Evolutionary conservation across 345 rosid species (phyloP), one percentile per base, ranked within the genome.

Genomic region (Camelina hispida): DNA sequence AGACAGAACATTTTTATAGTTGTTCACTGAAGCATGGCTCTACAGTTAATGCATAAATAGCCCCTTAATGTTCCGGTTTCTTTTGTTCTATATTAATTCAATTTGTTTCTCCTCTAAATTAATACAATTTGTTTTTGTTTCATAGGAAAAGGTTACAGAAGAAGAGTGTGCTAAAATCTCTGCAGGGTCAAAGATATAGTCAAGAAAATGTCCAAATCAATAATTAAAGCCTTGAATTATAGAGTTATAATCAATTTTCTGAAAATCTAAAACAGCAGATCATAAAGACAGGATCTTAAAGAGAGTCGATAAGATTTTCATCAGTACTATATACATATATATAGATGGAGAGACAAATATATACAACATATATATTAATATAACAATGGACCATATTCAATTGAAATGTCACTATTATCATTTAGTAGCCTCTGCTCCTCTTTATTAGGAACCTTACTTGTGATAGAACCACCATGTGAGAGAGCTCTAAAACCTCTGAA

Each of bases 351-450:
- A 28, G 30, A 28, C 30, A 28, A 28, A 28, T 40, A 68, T 23
- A 53, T 58, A 58, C 15, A 38, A 43, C 15, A 23, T 43, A 15
- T 40, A 14, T 14, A 25, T 23, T 52, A 28, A 37, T 7, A 51
- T 56, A 71, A 78, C 54, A 59, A 40, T 72, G 77, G 73, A 71
- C 77, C 77, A 71, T 71, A 34, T 70, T 77, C 71, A 63, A 77
- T 37, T 72, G 74, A 78, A 66, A 66, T 72, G 81, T 78, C 81
- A 52, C 73, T 72, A 13, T 78, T 66, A 72, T 66, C 77, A 72
- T 78, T 69, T 50, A 72, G 64, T 78, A 72, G 69, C 63, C 57
- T 78, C 77, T 71, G 72, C 55, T 51, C 68, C 77, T 78, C 77
- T 72, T 78, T 66, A 78, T 58, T 59, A 78, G 35, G 58, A 78